These are phyloP conservation scores for Metschnikowia aberdeeniae DNA, from an alignment of 805 yeast genomes.

Conservation along the genomic window DNA sequence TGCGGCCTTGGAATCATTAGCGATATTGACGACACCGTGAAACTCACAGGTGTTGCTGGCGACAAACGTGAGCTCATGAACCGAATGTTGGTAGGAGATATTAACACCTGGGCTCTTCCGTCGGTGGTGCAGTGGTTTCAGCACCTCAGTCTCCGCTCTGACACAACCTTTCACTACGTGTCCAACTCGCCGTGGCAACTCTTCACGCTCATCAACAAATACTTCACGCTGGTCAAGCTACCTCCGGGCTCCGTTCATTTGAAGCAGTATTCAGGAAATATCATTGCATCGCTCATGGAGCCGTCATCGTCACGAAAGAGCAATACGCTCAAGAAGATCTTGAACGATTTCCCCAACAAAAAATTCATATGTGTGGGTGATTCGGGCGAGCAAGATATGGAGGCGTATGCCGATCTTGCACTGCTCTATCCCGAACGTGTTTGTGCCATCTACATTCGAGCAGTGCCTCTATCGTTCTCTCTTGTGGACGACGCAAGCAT, in stretches of 20 bases:
- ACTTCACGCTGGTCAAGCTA: constrained; percentile 49
- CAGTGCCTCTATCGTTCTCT: constrained; percentile 67
- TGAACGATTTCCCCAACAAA: constrained; percentile 71
- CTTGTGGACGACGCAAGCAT: constrained; percentile 41
- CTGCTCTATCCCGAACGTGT: constrained; percentile 57
- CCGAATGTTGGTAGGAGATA: constrained; percentile 68
- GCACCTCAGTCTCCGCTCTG: constrained; percentile 38
- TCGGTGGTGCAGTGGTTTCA: constrained; percentile 73
- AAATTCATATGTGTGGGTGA: constrained; percentile 88
- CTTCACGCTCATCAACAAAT: constrained; percentile 55
- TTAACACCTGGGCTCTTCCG: constrained; percentile 64
- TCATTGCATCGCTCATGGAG: constrained; percentile 77
- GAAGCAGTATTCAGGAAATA: constrained; percentile 81
- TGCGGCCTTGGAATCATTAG: constrained; percentile 71
- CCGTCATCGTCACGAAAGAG: constrained; percentile 82
- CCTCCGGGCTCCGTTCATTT: constrained; percentile 85
- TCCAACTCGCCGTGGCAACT: constrained; percentile 95
- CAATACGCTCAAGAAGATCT: constrained; percentile 55
- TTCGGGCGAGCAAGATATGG: constrained; percentile 92
- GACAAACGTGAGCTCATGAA: constrained; percentile 80
- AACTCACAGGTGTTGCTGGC: constrained; percentile 84
- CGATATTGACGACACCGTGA: constrained; percentile 93
- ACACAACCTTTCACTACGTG: constrained; percentile 81
- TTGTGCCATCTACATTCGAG: constrained; percentile 73
- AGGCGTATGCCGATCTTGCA: constrained; percentile 78